A percentile compares a stretch with the other conserved stretches of the same genome.
phyloP scores from a whole-genome alignment of 768 basidiomycete species.

The Heimioporus sp. region DNA sequence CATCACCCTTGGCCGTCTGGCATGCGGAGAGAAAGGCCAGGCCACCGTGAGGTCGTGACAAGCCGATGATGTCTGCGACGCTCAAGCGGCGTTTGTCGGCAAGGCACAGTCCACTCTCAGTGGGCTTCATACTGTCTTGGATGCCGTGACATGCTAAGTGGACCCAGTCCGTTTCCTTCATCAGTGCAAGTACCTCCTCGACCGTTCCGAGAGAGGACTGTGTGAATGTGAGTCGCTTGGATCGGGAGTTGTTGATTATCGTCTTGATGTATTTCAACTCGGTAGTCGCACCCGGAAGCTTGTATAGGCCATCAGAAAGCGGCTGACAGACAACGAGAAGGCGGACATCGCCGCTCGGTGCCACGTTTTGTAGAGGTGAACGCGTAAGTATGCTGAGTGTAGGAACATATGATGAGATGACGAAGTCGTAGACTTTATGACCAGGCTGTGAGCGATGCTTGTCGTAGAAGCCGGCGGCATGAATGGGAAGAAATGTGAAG shows the following conservation, averaged over 20 bases:
- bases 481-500: background rate
- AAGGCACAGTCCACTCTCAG: conserved; percentile 24
- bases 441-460: background rate
- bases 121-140: conserved; percentile 19
- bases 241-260: background rate
- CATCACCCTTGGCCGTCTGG: conserved; percentile 38
- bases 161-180: conserved; percentile 5
- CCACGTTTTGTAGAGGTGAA: background rate
- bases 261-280: conserved; percentile 20
- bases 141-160: conserved; percentile 34
- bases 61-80: conserved; percentile 3
- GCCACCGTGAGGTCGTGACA: conserved; percentile 16
- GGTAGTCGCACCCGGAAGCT: conserved; percentile 6
- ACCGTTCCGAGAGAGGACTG: background rate
- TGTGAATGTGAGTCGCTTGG: background rate
- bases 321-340: conserved; percentile 14
- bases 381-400: conserved; percentile 20
- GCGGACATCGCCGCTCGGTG: background rate
- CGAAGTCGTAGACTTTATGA: background rate
- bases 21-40: conserved; percentile 49
- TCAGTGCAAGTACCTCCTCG: background rate
- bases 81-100: background rate
- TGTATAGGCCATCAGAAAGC: conserved; percentile 3
- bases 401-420: conserved; percentile 26
- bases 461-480: background rate